Evolutionary conservation across 1,139 yeast genomes (phyloP).

Genomic region (Nadsonia starkeyi-henricii): DNA sequence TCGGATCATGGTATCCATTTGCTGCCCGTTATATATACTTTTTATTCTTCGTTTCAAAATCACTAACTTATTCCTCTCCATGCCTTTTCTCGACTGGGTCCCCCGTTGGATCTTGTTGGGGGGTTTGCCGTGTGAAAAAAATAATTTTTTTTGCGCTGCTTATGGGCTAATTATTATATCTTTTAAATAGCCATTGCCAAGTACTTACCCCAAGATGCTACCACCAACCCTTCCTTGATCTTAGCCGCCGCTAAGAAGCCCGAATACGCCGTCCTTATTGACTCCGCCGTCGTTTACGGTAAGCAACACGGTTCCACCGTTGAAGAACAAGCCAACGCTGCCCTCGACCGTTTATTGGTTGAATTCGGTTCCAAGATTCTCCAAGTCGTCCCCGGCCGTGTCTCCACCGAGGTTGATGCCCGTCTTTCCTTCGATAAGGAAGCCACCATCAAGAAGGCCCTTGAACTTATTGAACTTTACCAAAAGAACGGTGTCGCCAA

Average conservation of each 20-base stretch:
- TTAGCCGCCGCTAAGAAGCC: constrained; percentile 90
- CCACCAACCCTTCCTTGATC: constrained; percentile 96
- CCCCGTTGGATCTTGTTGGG: too few relatives aligned
- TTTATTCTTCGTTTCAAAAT: too few relatives aligned
- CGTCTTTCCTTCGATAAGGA: constrained; percentile 91
- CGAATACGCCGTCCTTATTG: constrained; percentile 80
- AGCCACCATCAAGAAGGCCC: constrained; percentile 85
- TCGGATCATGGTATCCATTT: too few relatives aligned
- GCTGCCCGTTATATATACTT: too few relatives aligned
- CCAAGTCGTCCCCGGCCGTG: constrained; percentile 96
- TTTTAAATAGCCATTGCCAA: constrained; percentile 55
- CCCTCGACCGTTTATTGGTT: constrained; percentile 83
- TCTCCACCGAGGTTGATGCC: constrained; percentile 97
- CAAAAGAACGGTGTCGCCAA: constrained; percentile 68
- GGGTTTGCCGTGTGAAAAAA: too few relatives aligned
- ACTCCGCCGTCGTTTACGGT: constrained; percentile 80
- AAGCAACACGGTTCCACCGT: constrained; percentile 36
- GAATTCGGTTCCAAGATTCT: constrained; percentile 93
- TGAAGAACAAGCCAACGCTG: constrained; percentile 55
- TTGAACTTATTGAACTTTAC: constrained; percentile 74
- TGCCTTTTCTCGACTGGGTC: too few relatives aligned
- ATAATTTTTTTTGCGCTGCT: too few relatives aligned
- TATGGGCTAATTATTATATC: constrained; percentile 1
- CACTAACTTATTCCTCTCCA: too few relatives aligned
- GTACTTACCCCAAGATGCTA: constrained; percentile 97